Conservation (phyloP, 352 stramenopile species). For the Globisporangium sylvaticum region DNA sequence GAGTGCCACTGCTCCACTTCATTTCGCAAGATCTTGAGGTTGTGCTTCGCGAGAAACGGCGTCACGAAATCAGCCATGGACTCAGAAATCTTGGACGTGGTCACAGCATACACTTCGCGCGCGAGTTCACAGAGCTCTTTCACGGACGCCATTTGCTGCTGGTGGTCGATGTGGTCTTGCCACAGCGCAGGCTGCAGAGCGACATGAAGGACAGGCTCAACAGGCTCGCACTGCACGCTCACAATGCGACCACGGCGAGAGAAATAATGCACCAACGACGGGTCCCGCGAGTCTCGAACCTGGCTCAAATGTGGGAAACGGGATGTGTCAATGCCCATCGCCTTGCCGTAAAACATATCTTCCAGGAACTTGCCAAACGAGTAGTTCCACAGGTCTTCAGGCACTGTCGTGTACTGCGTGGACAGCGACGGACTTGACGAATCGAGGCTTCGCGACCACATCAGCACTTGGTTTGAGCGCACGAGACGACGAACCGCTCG, state of each 20-base stretch:
- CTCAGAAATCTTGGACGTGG: constrained; percentile 72
- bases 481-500: constrained; percentile 53
- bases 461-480: constrained; percentile 56
- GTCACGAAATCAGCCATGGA: constrained; percentile 73
- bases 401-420: constrained; percentile 54
- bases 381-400: constrained; percentile 76
- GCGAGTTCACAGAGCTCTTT: constrained; percentile 74
- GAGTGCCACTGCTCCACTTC: constrained; percentile 84
- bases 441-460: constrained; percentile 57
- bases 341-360: constrained; percentile 81
- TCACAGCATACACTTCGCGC: constrained; percentile 68
- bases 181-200: constrained; percentile 77
- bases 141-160: constrained; percentile 55
- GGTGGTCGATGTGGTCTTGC: constrained; percentile 75
- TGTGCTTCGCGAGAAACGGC: constrained; percentile 61
- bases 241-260: constrained; percentile 67
- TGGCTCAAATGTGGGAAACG: constrained; percentile 62
- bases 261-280: constrained; percentile 75
- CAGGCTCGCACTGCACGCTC: constrained; percentile 68
- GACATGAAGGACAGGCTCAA: constrained; percentile 81
- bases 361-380: constrained; percentile 88
- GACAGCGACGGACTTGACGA: constrained; percentile 31
- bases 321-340: constrained; percentile 60
- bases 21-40: constrained; percentile 71
- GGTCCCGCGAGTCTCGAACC: constrained; percentile 57